Conservation (phyloP, 352 stramenopile genomes). For the Phytopythium delawarense region DNA sequence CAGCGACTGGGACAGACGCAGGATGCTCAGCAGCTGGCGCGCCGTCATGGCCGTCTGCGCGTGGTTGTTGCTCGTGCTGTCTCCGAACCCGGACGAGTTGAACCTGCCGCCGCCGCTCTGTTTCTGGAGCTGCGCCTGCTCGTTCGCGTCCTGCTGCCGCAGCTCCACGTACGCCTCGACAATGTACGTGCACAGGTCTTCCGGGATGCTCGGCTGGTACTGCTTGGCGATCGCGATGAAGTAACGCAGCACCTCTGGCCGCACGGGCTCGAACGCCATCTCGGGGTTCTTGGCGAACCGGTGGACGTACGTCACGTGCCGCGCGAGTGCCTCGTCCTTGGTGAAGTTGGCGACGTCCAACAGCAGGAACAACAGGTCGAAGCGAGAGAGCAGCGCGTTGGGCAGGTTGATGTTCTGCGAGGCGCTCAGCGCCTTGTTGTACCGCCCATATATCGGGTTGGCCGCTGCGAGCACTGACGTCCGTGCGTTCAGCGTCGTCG, state of each 20-base stretch:
- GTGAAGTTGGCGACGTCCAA: constrained; percentile 94
- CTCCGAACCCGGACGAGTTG: constrained; percentile 33
- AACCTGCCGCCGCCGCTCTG: constrained; percentile 24
- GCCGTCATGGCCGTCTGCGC: constrained; percentile 98
- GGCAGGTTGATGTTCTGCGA: constrained; percentile 99
- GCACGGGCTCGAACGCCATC: constrained; percentile 89
- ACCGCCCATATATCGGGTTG: constrained; percentile 97
- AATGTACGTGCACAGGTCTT: constrained; percentile 96
- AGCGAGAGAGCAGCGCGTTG: constrained; percentile 98
- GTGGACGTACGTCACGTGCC: constrained; percentile 93
- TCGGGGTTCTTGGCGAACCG: constrained; percentile 85
- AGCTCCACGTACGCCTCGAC: constrained; percentile 98
- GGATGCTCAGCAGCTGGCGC: constrained; percentile 97
- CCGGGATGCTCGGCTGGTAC: constrained; percentile 83
- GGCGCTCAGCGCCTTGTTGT: constrained; percentile 82
- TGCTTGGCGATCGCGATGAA: constrained; percentile 88
- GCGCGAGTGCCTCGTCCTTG: constrained; percentile 88
- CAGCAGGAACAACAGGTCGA: constrained; percentile 99
- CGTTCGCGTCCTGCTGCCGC: constrained; percentile 89
- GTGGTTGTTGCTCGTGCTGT: constrained; percentile 50
- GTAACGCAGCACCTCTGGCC: constrained; percentile 89
- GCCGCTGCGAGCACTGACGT: constrained; percentile 98
- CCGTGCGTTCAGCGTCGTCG: constrained; percentile 95
- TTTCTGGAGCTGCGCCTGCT: constrained; percentile 73
- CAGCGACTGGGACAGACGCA: constrained; percentile 96